Percentiles rank a stretch among this genome's conserved stretches.
Evolutionary conservation across 495 filamentous ascomycete genomes (phyloP).

Genomic region (Aspergillus coremiiformis): DNA sequence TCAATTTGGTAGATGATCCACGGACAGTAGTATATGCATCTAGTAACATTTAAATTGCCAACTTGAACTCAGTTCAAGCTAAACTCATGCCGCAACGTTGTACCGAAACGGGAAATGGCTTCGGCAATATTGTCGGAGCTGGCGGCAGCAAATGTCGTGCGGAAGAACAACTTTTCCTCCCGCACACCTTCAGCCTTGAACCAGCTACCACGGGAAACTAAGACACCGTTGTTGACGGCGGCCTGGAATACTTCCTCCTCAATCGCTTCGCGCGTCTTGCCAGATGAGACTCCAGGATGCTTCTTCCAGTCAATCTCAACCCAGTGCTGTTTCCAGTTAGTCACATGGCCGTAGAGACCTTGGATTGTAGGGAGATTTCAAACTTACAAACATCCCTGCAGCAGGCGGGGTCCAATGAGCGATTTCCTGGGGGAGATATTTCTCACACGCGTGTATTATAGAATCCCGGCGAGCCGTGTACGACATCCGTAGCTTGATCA

Average conservation of each 20-base stretch:
- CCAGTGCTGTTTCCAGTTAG: conserved; percentile 57
- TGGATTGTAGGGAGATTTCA: neutral
- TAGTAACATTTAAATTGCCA: neutral
- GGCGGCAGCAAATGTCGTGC: conserved; percentile 81
- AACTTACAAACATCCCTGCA: conserved; percentile 95
- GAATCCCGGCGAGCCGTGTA: conserved; percentile 74
- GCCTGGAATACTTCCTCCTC: conserved; percentile 80
- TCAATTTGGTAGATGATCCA: too few species aligned
- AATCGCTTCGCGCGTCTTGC: conserved; percentile 56
- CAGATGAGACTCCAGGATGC: conserved; percentile 54
- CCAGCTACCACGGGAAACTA: conserved; percentile 80
- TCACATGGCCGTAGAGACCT: neutral
- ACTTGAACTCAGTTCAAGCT: conserved; percentile 24
- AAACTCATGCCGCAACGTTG: conserved; percentile 61
- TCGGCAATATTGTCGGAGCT: conserved; percentile 65
- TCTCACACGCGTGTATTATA: conserved; percentile 77
- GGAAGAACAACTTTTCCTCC: conserved; percentile 64
- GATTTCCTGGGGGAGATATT: conserved; percentile 65
- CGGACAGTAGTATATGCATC: too few species aligned
- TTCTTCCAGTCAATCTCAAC: conserved; percentile 65
- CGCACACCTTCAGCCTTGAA: conserved; percentile 59
- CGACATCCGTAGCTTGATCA: conserved; percentile 73
- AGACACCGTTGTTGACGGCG: conserved; percentile 60
- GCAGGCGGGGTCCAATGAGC: conserved; percentile 75
- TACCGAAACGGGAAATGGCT: conserved; percentile 69